Evolutionary conservation across 371 early-diverging fungal genomes (phyloP), one percentile per base, ranked within the genome.

Genomic region (Mucor piriformis): DNA sequence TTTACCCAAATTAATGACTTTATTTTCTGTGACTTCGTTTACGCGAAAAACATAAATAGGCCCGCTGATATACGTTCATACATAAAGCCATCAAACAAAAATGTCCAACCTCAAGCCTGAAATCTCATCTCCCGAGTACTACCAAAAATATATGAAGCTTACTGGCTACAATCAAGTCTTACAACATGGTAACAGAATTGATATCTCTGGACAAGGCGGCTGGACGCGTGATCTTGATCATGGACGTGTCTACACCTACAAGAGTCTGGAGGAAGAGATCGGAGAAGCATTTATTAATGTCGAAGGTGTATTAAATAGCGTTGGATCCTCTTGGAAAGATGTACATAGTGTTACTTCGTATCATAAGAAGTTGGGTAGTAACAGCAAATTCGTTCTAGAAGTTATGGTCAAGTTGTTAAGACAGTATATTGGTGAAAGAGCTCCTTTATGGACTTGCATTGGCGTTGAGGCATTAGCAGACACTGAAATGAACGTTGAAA

Each of bases 121-220:
- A n/a, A n/a, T n/a, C n/a, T n/a, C n/a, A n/a, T n/a, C n/a, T n/a
- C n/a, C n/a, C n/a, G n/a, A n/a, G n/a, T n/a, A n/a, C n/a, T n/a
- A n/a, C n/a, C n/a, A n/a, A n/a, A n/a, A n/a, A n/a, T n/a, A n/a
- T n/a, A n/a, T n/a, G n/a, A n/a, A n/a, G n/a, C n/a, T n/a, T n/a
- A n/a, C n/a, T n/a, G n/a, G n/a, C n/a, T 58, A 58, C 23, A 35
- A 58, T 32, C 58, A 58, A 50, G 50, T 50, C n/a, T 32, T 50
- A 20, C 37, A 58, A 38, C 40, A 38, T 29, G 58, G 58, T 12
- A 58, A 58, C 42, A 3, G 58, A 20, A 58, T 58, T 40, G 50
- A 58, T 49, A 58, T 58, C 7, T 58, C 58, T 18, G 58, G 58
- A 4, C 58, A 58, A 58, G 58, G 58, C 13, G 50, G 58, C 11